Conservation (phyloP, 2,329 filamentous ascomycete species). For the Chaetothyriales sp. region DNA sequence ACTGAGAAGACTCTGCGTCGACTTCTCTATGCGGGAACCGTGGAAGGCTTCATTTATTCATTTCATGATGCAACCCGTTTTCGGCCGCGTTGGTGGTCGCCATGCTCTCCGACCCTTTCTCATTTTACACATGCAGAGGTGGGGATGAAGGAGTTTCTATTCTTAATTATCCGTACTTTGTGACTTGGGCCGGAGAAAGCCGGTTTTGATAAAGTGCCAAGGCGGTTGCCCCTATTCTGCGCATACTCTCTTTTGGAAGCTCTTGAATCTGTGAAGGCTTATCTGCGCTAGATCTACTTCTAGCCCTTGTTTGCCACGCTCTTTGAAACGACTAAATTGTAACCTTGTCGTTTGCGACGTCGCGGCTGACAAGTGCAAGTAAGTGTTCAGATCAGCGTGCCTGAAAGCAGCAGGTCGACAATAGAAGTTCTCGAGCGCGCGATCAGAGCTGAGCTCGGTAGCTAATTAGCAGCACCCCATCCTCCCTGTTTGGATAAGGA, state of each 20-base stretch:
- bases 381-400: neutral
- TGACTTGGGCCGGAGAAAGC: no score
- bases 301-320: neutral
- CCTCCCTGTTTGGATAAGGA: no score
- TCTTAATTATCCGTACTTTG: no score
- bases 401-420: neutral
- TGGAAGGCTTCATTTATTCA: no score
- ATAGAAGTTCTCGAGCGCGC: neutral
- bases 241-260: neutral
- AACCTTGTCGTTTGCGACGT: neutral
- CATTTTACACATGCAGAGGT: no score
- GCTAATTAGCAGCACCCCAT: neutral
- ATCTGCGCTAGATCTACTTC: neutral
- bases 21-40: no score
- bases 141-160: no score
- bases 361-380: neutral
- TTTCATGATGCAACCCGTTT: no score
- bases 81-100: no score
- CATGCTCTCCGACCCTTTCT: no score
- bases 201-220: neutral
- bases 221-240: neutral
- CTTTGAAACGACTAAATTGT: neutral
- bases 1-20: no score
- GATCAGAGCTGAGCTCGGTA: neutral
- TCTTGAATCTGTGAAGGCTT: no score